phyloP scores from a whole-genome alignment of 1,284 basidiomycete species.

The Trichosporon inkin region DNA sequence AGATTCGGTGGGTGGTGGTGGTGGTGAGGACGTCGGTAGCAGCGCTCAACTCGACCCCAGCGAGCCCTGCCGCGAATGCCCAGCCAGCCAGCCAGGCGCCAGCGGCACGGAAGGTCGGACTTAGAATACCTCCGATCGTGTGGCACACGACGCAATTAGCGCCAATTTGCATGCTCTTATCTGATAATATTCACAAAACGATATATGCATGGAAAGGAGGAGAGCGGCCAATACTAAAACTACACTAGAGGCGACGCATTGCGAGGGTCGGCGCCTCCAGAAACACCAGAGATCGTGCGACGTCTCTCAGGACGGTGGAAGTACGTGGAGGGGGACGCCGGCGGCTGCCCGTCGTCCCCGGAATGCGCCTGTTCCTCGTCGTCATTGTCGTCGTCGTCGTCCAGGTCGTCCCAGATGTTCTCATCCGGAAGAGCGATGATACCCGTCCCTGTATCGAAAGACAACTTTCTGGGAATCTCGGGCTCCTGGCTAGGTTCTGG shows the following conservation, averaged over 20 bases:
- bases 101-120: constrained; percentile 8
- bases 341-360: constrained; percentile 39
- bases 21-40: constrained; percentile 8
- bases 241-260: background rate
- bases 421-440: constrained; percentile 72
- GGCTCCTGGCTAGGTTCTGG: background rate
- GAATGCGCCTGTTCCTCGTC: constrained; percentile 45
- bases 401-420: constrained; percentile 59
- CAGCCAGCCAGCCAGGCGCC: constrained; percentile 10
- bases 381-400: constrained; percentile 46
- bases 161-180: background rate
- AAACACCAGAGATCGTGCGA: constrained; percentile 16
- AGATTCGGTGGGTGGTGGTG: constrained; percentile 14
- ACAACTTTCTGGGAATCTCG: constrained; percentile 13
- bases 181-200: background rate
- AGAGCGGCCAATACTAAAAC: background rate
- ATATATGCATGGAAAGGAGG: background rate
- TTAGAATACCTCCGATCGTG: constrained; percentile 7
- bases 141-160: background rate
- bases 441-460: constrained; percentile 52
- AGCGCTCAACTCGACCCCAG: background rate
- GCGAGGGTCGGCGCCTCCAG: background rate
- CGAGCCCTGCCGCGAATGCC: background rate
- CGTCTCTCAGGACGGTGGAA: constrained; percentile 32
- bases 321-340: constrained; percentile 53